A percentile compares a stretch with the other conserved stretches of the same genome.
phyloP scores from a whole-genome alignment of 2,329 filamentous ascomycete species.

The Penicillium hesseltinei region DNA sequence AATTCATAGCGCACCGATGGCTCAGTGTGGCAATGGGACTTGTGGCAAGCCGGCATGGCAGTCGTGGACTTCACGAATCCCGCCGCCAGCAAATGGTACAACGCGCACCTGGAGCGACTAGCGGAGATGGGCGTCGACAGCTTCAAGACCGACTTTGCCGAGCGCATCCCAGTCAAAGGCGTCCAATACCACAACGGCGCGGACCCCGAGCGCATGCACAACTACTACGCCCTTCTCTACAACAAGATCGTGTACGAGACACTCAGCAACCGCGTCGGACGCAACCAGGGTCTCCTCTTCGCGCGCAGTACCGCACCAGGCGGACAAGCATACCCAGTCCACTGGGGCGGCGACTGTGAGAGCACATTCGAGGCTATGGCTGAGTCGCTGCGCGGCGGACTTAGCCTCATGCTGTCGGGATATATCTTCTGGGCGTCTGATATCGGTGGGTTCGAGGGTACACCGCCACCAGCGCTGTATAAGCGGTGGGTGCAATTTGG shows the following conservation, averaged over 20 bases:
- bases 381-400: constrained; percentile 65
- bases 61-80: constrained; percentile 74
- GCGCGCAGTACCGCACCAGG: constrained; percentile 67
- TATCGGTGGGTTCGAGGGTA: constrained; percentile 71
- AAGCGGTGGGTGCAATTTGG: constrained; percentile 79
- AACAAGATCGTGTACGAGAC: constrained; percentile 69
- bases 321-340: constrained; percentile 66
- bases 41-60: constrained; percentile 76
- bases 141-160: constrained; percentile 75
- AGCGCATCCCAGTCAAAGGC: constrained; percentile 65
- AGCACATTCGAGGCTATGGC: constrained; percentile 71
- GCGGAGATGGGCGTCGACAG: constrained; percentile 69
- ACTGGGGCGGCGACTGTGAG: constrained; percentile 75
- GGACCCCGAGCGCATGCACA: constrained; percentile 69
- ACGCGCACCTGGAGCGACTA: constrained; percentile 58
- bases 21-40: constrained; percentile 72
- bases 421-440: constrained; percentile 70
- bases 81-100: constrained; percentile 64
- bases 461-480: constrained; percentile 66
- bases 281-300: constrained; percentile 62
- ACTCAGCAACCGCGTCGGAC: constrained; percentile 54
- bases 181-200: constrained; percentile 63
- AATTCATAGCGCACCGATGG: constrained; percentile 56
- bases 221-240: constrained; percentile 72
- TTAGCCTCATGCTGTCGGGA: constrained; percentile 62